Evolutionary conservation across 1,139 yeast species (phyloP), one percentile per base, ranked within the genome.

Genomic region (Candida frijolesensis): DNA sequence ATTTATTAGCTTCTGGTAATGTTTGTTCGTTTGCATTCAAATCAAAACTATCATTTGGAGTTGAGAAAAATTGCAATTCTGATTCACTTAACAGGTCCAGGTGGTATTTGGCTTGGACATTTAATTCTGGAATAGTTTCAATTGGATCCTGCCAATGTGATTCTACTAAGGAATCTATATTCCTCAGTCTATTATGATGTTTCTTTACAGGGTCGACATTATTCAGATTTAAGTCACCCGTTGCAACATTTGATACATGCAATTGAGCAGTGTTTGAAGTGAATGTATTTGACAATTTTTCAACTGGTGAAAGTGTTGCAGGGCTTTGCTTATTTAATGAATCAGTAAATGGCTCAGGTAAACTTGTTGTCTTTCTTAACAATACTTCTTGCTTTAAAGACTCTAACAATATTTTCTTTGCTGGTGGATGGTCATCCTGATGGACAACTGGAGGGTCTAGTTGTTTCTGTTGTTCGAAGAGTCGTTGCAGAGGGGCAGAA

Each of bases 171-270:
- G 30, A 29, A n/a, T 51, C 51, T 16, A 51, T 49, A 10, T 38
- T 29, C 8, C 22, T 30, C 16, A 30, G 18, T 15, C 48, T 46
- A 10, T 6, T 9, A 1, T 16, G n/a, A 11, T 41, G 42, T 18
- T 47, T 45, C 49, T 73, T 74, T 18, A 67, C 54, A 0, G 79
- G 79, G 51, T 74, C 79, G 10, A 65, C 72, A 51, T 71, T 64
- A 40, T 56, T 58, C 45, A 47, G 49, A 37, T 58, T 54, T 18
- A 56, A 46, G 48, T 61, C 65, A 19, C 51, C 55, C 3, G 49
- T 42, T 4, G 51, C 50, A 14, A 64, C 47, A 42, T 66, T 57
- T 11, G 64, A 57, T 2, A 65, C 61, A 55, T 67, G 65, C 35
- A 74, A 61, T 15, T 48, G 43, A 2, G 51, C 48, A 6, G 73